Conservation (phyloP, 2,329 filamentous ascomycete genomes). For the Pyrenochaeta sp. region DNA sequence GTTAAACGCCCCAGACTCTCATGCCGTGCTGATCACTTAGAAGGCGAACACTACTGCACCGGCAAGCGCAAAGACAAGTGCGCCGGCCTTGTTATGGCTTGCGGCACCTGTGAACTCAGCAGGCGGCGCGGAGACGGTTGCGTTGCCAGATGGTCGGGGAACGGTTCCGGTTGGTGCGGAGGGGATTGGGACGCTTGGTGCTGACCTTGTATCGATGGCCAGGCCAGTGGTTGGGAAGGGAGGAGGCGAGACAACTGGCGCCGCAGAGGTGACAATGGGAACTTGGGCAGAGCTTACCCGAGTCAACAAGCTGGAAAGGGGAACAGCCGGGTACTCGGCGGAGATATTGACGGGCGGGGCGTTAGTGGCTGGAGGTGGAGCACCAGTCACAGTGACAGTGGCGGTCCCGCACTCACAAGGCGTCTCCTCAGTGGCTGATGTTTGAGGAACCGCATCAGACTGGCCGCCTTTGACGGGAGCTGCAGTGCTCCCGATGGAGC, state of each 20-base stretch:
- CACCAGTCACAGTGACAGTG: constrained; percentile 41
- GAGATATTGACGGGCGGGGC: constrained; percentile 22
- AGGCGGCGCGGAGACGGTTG: constrained; percentile 26
- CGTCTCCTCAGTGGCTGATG: constrained; percentile 15
- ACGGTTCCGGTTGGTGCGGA: constrained; percentile 31
- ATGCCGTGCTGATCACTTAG: constrained; percentile 14
- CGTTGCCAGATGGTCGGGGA: constrained; percentile 25
- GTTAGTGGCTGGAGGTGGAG: constrained; percentile 27
- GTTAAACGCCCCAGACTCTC: background rate
- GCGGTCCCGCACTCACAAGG: constrained; percentile 37
- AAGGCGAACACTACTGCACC: constrained; percentile 37
- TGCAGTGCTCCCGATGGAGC: constrained; percentile 1
- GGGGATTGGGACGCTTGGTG: constrained; percentile 30
- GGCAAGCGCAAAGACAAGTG: constrained; percentile 30
- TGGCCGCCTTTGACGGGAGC: constrained; percentile 10
- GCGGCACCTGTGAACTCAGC: constrained; percentile 41
- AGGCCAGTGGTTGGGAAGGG: constrained; percentile 36
- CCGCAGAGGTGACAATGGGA: constrained; percentile 14
- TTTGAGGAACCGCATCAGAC: constrained; percentile 12
- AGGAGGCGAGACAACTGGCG: constrained; percentile 12
- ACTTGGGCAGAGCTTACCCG: constrained; percentile 2
- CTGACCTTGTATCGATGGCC: constrained; percentile 37
- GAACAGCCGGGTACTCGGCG: constrained; percentile 18
- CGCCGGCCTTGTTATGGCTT: constrained; percentile 28
- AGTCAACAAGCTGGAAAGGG: constrained; percentile 16